Evolutionary conservation across 257 asterid genomes (phyloP), one percentile per base, ranked within the genome.

Genomic region (Solanum rostratum): DNA sequence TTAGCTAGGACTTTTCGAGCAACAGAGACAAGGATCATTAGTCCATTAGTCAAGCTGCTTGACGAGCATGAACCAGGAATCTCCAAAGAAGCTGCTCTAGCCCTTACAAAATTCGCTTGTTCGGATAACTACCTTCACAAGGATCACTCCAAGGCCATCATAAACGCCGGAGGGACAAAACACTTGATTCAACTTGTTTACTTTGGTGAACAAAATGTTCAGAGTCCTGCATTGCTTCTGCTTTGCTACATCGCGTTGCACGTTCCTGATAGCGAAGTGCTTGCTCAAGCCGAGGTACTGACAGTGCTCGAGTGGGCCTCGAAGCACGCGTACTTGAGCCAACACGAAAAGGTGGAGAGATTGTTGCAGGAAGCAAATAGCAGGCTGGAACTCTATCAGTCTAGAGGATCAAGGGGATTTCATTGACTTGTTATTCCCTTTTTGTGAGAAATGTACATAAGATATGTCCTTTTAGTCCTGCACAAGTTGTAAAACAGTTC

Each of bases 251-350:
- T 91, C 41, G 92, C 95, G 0, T 83, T 90, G 88, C 91, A 93
- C 54, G 93, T 91, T 15, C 97, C 96, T 6, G 94, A 93, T 33
- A 91, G 97, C 18, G 97, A 93, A 82, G 96, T 89, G 37, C 89
- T 93, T 9, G 95, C 96, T 1, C 85, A 70, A 16, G 95, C 94
- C 0, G 95, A 91, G 83, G 95, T 91, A 37, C 90, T 92, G 4
- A 84, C 90, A 0, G 93, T 93, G 82, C 91, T 93, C 2, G 96
- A 92, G 76, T 91, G 97, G 97, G 97, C 93, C 15, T 91, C 91
- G n/a, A 93, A 93, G 57, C 94, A 91, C 30, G 83, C 92, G 0
- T 22, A 29, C 49, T 43, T 90, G 83, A 81, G 49, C 74, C 93
- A 91, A 66, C 86, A 91, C 10, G 93, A 91, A 46, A 79, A 79